phyloP scores from a whole-genome alignment of 257 asterid genomes.

The Agastache rugosa region DNA sequence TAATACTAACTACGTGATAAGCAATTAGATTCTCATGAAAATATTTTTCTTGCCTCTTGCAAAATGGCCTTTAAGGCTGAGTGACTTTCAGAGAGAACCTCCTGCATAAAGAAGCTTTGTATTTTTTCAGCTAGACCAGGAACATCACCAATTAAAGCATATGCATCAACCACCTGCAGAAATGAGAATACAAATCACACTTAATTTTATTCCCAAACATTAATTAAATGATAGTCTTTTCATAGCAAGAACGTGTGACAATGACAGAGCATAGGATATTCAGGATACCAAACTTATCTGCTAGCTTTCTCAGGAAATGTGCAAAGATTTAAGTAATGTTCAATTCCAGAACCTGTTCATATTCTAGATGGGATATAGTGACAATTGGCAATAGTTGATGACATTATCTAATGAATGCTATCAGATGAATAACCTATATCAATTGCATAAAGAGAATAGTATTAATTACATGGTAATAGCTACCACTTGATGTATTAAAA shows the following conservation, averaged over 20 bases:
- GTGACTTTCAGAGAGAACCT: slow-evolving; percentile 94
- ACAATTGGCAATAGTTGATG: neutral
- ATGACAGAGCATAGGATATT: slow-evolving; percentile 27
- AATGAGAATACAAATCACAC: slow-evolving; percentile 29
- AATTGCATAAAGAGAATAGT: slow-evolving; percentile 3
- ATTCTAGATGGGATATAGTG: slow-evolving; percentile 4
- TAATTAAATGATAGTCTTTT: slow-evolving; percentile 24
- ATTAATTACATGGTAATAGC: slow-evolving; percentile 16
- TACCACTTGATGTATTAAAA: slow-evolving; percentile 17
- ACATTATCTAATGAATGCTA: slow-evolving; percentile 3
- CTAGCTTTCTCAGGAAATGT: slow-evolving; percentile 25
- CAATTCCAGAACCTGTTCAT: slow-evolving; percentile 16
- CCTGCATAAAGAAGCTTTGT: slow-evolving; percentile 99
- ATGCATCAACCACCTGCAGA: slow-evolving; percentile 91
- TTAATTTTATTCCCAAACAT: slow-evolving; percentile 30
- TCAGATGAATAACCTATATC: slow-evolving; percentile 2
- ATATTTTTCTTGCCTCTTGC: slow-evolving; percentile 61
- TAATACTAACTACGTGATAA: slow-evolving; percentile 20
- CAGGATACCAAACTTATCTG: slow-evolving; percentile 9
- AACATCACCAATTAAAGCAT: slow-evolving; percentile 96
- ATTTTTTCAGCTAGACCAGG: slow-evolving; percentile 96
- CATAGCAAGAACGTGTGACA: slow-evolving; percentile 26
- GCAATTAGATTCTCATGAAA: slow-evolving; percentile 18
- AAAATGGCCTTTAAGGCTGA: slow-evolving; percentile 75
- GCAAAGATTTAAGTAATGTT: neutral